A percentile compares a stretch with the other conserved stretches of the same genome.
These are phyloP conservation scores for Fusarium aywerte DNA, from an alignment of 2,329 filamentous ascomycete species.

Conservation along the genomic window DNA sequence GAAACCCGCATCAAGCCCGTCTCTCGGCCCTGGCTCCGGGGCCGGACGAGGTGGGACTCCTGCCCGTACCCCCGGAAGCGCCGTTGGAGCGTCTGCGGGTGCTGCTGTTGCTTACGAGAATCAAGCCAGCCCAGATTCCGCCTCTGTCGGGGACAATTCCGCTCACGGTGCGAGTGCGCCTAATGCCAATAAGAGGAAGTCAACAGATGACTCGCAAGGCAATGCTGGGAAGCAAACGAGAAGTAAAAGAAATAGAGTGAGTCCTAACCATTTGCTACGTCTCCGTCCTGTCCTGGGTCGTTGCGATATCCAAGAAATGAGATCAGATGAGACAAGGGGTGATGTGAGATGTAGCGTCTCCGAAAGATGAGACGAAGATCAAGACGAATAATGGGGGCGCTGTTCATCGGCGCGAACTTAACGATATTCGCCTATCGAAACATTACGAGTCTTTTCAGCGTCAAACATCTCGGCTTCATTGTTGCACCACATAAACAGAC, in stretches of 20 bases:
- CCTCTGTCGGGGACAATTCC: conserved; percentile 62
- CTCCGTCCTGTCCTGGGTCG: not conserved
- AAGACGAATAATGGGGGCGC: conserved; percentile 1
- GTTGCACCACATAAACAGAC: conserved; percentile 26
- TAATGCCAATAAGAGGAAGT: conserved; percentile 52
- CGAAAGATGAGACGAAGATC: not conserved
- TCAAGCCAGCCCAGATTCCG: conserved; percentile 54
- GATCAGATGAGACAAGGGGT: conserved; percentile 18
- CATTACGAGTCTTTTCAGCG: not conserved
- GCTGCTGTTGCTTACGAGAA: conserved; percentile 49
- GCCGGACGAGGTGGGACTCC: conserved; percentile 32
- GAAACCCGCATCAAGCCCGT: conserved; percentile 36
- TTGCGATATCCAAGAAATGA: conserved; percentile 7
- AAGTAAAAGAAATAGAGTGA: conserved; percentile 69
- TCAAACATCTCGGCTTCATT: conserved; percentile 5
- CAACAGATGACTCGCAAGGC: conserved; percentile 54
- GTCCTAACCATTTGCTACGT: conserved; percentile 43
- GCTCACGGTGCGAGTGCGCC: conserved; percentile 48
- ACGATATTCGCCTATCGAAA: conserved; percentile 21
- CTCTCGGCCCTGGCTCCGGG: conserved; percentile 38
- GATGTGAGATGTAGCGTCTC: conserved; percentile 5
- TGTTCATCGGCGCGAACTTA: not conserved
- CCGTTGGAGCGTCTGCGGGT: conserved; percentile 43
- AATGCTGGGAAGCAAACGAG: conserved; percentile 61
- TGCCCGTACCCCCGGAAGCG: conserved; percentile 35